Evolutionary conservation across 306 rosid genomes (phyloP), one percentile per base, ranked within the genome.

Genomic region (Inga laurina): DNA sequence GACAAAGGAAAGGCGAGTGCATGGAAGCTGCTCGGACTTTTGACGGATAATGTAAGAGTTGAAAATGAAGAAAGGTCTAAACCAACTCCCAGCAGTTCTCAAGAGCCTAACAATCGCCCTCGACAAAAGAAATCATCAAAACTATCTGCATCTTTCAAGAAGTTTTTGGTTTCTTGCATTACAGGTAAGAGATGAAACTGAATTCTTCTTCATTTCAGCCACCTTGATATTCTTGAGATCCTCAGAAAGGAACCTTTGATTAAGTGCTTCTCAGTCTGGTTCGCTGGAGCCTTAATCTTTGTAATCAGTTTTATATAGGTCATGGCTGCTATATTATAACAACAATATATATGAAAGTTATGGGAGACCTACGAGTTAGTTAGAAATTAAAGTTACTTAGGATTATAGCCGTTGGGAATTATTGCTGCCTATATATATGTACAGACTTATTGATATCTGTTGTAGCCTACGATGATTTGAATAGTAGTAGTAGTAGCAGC

Each of bases 1-100:
- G 93, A 92, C 49, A 89, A 78, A 86, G 97, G 88, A 74, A 89
- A 64, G 85, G 88, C 5, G 45, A 83, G 69, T 45, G 95, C 99
- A 2, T 18, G 69, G 74, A 98, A 97, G 84, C 79, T 94, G 81
- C 87, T 90, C 45, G 87, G 90, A 78, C 92, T 86, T 73, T 84
- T 92, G 84, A 75, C 72, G 85, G 97, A 94, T 72, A 56, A 78
- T 27, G 21, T 27, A 9, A 73, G 51, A 61, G 89, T 16, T 32
- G 73, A 89, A 44, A 83, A 85, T 81, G 83, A 79, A 84, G 86
- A 24, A 51, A 56, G 71, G 61, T 21, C 80, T 43, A 84, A 71
- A 66, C 70, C 87, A 77, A 86, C 79, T 61, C 82, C 57, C 79
- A 77, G 72, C 80, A 65, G 79, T 70, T 52, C 82, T 72, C 59